Conservation (phyloP, 371 early-diverging fungal genomes). For the Mycotypha africana region DNA sequence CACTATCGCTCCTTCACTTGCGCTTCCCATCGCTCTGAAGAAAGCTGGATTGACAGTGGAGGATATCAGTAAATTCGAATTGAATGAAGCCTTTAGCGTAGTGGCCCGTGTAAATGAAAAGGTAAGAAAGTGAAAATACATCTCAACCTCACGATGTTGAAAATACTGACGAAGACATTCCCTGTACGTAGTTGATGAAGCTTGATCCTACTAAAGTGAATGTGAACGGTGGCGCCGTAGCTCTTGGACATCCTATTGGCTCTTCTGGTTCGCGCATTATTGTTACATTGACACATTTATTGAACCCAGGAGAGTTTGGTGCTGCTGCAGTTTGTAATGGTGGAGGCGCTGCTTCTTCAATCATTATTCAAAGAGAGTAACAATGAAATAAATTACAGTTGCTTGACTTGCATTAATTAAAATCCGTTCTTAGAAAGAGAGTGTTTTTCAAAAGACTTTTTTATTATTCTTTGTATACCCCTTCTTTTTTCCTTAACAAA, state of each 20-base stretch:
- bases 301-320: conserved; percentile 77
- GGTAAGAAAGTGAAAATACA: too few species aligned
- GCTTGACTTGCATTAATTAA: neutral
- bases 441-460: too few species aligned
- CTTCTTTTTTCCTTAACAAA: too few species aligned
- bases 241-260: conserved; percentile 93
- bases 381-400: neutral
- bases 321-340: conserved; percentile 91
- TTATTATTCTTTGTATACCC: too few species aligned
- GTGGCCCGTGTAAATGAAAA: conserved; percentile 82
- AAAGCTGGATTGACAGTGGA: conserved; percentile 69
- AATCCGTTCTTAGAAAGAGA: neutral
- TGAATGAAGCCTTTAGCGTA: conserved; percentile 96
- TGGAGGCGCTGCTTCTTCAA: conserved; percentile 86
- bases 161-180: neutral
- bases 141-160: neutral
- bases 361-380: conserved; percentile 73
- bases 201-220: conserved; percentile 77
- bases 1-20: conserved; percentile 90
- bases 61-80: conserved; percentile 80
- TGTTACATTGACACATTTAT: conserved; percentile 77
- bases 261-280: conserved; percentile 88
- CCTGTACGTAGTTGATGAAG: conserved; percentile 52
- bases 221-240: conserved; percentile 87
- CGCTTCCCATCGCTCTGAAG: conserved; percentile 84